These are phyloP conservation scores for Nannizzia gypsea DNA, from an alignment of 2,329 filamentous ascomycete genomes.

Conservation along the genomic window DNA sequence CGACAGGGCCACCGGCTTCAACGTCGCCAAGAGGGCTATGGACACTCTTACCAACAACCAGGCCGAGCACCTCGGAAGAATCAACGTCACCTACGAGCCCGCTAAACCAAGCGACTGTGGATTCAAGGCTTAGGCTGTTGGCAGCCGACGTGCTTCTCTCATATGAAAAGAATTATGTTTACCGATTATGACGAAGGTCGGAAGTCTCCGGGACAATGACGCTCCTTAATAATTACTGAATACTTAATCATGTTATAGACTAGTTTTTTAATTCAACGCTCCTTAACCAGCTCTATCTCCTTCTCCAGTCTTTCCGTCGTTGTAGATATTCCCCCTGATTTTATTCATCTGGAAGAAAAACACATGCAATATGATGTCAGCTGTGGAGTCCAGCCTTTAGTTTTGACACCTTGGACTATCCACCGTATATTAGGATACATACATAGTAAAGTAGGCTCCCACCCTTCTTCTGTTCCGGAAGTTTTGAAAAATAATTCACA, in stretches of 20 bases:
- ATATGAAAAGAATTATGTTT: neutral
- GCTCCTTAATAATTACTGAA: neutral
- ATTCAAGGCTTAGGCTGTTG: neutral
- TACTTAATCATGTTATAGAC: neutral
- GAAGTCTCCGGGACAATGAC: neutral
- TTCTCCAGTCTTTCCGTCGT: neutral
- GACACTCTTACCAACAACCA: slow-evolving; percentile 38
- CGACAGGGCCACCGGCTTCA: slow-evolving; percentile 37
- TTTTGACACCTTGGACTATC: too few species aligned
- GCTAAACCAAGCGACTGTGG: neutral
- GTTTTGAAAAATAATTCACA: neutral
- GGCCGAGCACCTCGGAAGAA: slow-evolving; percentile 31
- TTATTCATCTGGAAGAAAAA: neutral
- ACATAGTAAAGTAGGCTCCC: neutral
- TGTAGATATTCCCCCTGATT: neutral
- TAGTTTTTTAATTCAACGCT: neutral
- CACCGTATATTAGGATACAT: too few species aligned
- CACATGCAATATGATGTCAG: neutral
- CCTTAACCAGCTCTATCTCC: neutral
- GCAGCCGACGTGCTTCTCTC: neutral
- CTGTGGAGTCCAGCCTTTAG: neutral
- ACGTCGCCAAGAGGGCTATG: slow-evolving; percentile 39
- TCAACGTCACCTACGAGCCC: slow-evolving; percentile 9
- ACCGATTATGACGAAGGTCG: neutral
- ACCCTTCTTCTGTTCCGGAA: neutral